Base-by-base conservation (phyloP, 208 protist genomes). In the Herpetomonas samuelpessoai region DNA sequence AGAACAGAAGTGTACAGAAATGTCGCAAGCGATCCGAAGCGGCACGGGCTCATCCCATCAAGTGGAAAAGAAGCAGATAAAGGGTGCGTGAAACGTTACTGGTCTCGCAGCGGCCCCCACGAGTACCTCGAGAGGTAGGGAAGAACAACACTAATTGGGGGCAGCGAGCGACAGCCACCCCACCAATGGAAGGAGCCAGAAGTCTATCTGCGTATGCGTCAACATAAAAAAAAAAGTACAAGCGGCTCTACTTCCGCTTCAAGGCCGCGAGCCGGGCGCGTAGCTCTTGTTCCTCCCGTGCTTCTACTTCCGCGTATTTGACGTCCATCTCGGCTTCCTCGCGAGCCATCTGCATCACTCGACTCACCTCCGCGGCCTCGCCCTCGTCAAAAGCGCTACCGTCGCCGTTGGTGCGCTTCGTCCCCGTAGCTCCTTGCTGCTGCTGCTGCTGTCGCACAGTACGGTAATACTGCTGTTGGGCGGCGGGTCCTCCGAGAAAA, bases 301-400 rank as follows among this genome's bases (percentile, higher is more conserved):
- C 71, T n/a, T 71, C 71, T 19, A 61, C 46, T 24, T 86, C 70
- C 19, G 76, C 65, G 45, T 81, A 76, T 41, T 79, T 71, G 35
- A 76, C 49, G 35, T 86, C 72, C 55, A 86, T 39, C 55, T 81
- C 26, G n/a, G 71, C 71, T 47, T 75, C 65, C 10, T 91, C 84
- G 30, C 68, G 64, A 30, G 72, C 72, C 24, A 70, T 67, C 35
- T 52, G 57, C 65, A 89, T 83, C 3, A 76, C 50, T 0, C 54
- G 62, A 6, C 62, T 56, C 44, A 83, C 79, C 63, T 86, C 67
- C 7, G 68, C 74, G 24, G 79, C 83, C 0, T 81, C 83, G 10
- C 54, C 66, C 55, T 29, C 65, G 19, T 77, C 63, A 16, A 21
- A 31, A 18, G 22, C 60, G n/a, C 29, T 39, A 2, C 21, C 51